Percentiles rank a stretch among this genome's conserved stretches.
These are phyloP conservation scores for Beauveria brongniartii DNA, from an alignment of 2,329 filamentous ascomycete species.

Conservation along the genomic window DNA sequence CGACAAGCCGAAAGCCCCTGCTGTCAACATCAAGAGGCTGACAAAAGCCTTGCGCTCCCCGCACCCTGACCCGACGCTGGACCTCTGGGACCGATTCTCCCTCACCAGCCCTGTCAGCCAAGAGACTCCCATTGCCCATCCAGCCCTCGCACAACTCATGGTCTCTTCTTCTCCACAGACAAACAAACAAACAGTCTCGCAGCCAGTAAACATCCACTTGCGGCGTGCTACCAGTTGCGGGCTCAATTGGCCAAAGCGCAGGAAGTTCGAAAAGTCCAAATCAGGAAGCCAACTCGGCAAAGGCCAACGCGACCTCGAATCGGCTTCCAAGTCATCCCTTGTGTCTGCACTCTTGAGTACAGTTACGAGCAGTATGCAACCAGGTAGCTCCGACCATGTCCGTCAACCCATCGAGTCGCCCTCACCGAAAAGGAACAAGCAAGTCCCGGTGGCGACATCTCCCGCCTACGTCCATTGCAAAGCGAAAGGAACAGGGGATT, in stretches of 20 bases:
- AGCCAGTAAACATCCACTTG: constrained; percentile 37
- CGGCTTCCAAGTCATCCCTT: constrained; percentile 47
- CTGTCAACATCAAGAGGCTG: constrained; percentile 51
- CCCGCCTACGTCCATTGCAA: neutral
- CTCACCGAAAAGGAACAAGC: constrained; percentile 33
- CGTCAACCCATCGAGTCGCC: constrained; percentile 31
- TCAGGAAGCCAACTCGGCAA: constrained; percentile 25
- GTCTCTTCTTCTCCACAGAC: constrained; percentile 64
- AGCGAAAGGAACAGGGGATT: neutral
- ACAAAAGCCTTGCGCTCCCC: constrained; percentile 55
- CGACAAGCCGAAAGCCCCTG: constrained; percentile 34
- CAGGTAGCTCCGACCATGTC: constrained; percentile 27
- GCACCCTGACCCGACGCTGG: constrained; percentile 62
- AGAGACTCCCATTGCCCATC: constrained; percentile 40
- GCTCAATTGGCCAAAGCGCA: constrained; percentile 62
- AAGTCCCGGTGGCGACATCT: neutral
- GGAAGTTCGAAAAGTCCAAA: constrained; percentile 46
- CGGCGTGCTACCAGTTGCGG: constrained; percentile 63
- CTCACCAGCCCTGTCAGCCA: constrained; percentile 34
- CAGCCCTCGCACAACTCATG: constrained; percentile 56
- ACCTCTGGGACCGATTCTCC: constrained; percentile 71
- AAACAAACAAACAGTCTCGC: constrained; percentile 31
- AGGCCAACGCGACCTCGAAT: constrained; percentile 33
- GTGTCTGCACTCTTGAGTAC: constrained; percentile 59
- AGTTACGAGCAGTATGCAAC: constrained; percentile 47